These are phyloP conservation scores for Hypoxylon fragiforme DNA, from an alignment of 495 filamentous ascomycete species.

Conservation along the genomic window DNA sequence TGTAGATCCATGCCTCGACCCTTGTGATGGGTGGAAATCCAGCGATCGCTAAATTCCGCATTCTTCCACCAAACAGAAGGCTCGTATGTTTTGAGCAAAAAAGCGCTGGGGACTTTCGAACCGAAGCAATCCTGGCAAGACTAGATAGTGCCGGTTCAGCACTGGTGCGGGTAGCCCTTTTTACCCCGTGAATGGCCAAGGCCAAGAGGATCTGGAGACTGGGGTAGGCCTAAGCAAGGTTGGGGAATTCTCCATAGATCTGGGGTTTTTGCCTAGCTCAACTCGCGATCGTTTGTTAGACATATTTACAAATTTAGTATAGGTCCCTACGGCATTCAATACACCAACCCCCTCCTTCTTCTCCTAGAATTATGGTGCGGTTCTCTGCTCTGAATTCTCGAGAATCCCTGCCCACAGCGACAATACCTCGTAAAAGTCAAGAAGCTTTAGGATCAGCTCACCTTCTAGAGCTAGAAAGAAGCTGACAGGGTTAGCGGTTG, in stretches of 20 bases:
- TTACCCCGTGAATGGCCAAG: constrained; percentile 29
- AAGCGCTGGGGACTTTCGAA: constrained; percentile 12
- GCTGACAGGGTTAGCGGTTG: constrained; percentile 16
- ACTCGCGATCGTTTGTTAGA: no score
- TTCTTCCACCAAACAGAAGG: constrained; percentile 38
- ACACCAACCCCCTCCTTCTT: no score
- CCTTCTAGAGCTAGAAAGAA: constrained; percentile 7
- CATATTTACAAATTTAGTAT: no score
- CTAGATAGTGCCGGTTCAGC: neutral
- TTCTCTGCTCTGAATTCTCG: neutral
- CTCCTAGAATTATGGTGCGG: no score
- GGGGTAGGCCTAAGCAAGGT: constrained; percentile 18
- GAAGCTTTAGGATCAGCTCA: neutral
- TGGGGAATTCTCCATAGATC: constrained; percentile 23
- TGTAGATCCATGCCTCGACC: neutral
- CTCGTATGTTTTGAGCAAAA: constrained; percentile 7
- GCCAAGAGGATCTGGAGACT: constrained; percentile 22
- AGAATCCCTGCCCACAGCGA: neutral
- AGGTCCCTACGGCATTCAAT: no score
- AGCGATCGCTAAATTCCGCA: constrained; percentile 6
- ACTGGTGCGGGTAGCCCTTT: constrained; percentile 4
- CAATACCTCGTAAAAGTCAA: neutral
- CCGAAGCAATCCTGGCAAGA: constrained; percentile 15
- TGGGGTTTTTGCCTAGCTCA: neutral
- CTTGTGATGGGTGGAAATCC: constrained; percentile 31